Evolutionary conservation across 257 asterid genomes (phyloP).

Genomic region (Penstemon eatonii): DNA sequence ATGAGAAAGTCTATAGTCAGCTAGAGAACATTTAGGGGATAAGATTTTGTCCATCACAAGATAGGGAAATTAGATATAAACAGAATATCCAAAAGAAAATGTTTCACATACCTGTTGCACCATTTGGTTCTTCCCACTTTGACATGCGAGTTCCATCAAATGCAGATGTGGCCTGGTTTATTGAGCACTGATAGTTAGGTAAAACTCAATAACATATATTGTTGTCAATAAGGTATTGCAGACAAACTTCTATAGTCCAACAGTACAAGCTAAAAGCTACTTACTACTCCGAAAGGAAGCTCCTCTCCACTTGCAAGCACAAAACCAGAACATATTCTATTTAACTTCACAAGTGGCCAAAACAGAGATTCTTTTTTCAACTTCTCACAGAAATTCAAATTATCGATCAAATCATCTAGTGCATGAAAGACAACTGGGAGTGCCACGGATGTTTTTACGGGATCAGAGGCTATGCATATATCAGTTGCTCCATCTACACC

Average conservation of each 20-base stretch:
- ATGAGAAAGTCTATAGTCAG: neutral
- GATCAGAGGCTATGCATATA: slow-evolving; percentile 68
- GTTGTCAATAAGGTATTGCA: slow-evolving; percentile 17
- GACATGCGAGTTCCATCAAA: slow-evolving; percentile 98
- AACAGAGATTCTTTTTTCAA: slow-evolving; percentile 53
- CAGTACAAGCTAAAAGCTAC: slow-evolving; percentile 35
- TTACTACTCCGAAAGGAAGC: slow-evolving; percentile 94
- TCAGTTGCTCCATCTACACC: slow-evolving; percentile 46
- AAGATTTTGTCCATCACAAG: slow-evolving; percentile 1
- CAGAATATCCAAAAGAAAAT: slow-evolving; percentile 12
- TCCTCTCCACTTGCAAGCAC: slow-evolving; percentile 97
- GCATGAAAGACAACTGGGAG: slow-evolving; percentile 90
- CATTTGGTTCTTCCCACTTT: slow-evolving; percentile 99
- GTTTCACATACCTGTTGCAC: slow-evolving; percentile 70
- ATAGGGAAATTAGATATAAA: neutral
- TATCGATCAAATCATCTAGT: slow-evolving; percentile 69
- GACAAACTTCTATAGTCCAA: slow-evolving; percentile 11
- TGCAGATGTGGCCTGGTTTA: slow-evolving; percentile 74
- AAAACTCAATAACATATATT: slow-evolving; percentile 9
- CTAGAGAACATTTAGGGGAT: slow-evolving; percentile 4
- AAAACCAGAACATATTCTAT: slow-evolving; percentile 76
- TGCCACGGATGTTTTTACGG: slow-evolving; percentile 75
- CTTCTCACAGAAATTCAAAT: slow-evolving; percentile 41
- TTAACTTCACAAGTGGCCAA: slow-evolving; percentile 89
- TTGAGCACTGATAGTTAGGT: slow-evolving; percentile 20